Evolutionary conservation across 2,329 filamentous ascomycete genomes (phyloP).

Genomic region (Stachybotrys chartarum): DNA sequence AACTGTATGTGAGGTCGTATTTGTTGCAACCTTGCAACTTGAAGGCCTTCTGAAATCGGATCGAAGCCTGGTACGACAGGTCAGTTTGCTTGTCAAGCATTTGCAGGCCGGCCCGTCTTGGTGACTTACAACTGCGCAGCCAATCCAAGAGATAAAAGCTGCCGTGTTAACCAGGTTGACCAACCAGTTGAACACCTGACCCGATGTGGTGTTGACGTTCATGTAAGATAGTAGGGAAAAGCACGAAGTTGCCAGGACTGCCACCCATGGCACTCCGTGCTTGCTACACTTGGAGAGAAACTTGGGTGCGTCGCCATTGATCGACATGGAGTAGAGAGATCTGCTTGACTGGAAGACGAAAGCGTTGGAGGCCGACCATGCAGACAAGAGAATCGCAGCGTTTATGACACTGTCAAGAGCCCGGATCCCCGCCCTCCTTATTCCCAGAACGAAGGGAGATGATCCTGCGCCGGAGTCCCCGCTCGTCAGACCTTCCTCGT

Average conservation of each 20-base stretch:
- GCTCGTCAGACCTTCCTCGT: conserved; percentile 2
- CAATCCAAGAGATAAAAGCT: conserved; percentile 47
- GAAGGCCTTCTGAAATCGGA: conserved; percentile 43
- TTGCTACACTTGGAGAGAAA: conserved; percentile 37
- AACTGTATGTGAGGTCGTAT: conserved; percentile 40
- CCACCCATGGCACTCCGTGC: conserved; percentile 29
- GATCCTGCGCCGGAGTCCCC: conserved; percentile 6
- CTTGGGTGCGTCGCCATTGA: conserved; percentile 44
- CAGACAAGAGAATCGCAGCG: conserved; percentile 41
- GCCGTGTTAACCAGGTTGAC: conserved; percentile 44
- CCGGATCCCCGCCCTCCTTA: conserved; percentile 46
- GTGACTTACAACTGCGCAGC: conserved; percentile 37
- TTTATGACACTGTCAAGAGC: conserved; percentile 50
- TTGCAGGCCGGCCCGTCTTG: no score
- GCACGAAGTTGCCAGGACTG: conserved; percentile 35
- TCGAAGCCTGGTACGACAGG: conserved; percentile 22
- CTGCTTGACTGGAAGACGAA: conserved; percentile 26
- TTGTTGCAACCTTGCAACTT: conserved; percentile 30
- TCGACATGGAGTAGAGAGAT: conserved; percentile 27
- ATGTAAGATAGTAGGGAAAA: conserved; percentile 55
- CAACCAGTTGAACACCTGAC: conserved; percentile 54
- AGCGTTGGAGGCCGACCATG: conserved; percentile 29
- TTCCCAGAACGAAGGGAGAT: conserved; percentile 49
- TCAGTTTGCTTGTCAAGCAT: no score
- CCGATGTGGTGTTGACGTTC: conserved; percentile 48